Percentiles rank a stretch among this genome's conserved stretches.
Evolutionary conservation across 176 grass and related monocot genomes (phyloP).

Genomic region (Rhynchospora breviuscula): DNA sequence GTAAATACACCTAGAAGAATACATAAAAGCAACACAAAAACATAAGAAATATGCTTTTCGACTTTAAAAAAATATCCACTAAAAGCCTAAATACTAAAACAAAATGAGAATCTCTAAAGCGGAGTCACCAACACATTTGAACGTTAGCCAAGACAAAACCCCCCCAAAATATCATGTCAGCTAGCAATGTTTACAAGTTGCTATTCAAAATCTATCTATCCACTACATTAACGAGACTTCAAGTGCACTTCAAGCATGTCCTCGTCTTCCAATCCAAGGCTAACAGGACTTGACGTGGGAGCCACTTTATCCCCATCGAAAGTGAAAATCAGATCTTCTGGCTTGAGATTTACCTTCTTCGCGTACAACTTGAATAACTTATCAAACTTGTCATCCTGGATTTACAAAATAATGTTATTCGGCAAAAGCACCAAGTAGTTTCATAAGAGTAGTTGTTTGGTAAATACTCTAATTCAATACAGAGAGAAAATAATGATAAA

Average conservation of each 20-base stretch:
- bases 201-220: conserved; percentile 3
- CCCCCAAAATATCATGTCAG: not conserved
- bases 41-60: not conserved
- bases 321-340: conserved; percentile 41
- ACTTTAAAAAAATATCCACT: not conserved
- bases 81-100: not conserved
- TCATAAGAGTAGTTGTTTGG: not conserved
- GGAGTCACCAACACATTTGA: not conserved
- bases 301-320: conserved; percentile 77
- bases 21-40: not conserved
- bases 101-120: not conserved
- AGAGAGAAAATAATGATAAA: not conserved
- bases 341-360: conserved; percentile 47
- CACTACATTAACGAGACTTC: conserved; percentile 33
- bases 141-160: not conserved
- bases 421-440: not conserved
- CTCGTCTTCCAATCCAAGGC: conserved; percentile 67
- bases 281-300: conserved; percentile 40
- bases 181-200: not conserved
- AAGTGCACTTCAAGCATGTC: conserved; percentile 73
- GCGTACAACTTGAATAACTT: conserved; percentile 73
- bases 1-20: not conserved
- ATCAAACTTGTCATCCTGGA: conserved; percentile 79
- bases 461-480: not conserved
- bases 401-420: conserved; percentile 7